Evolutionary conservation across 2,329 filamentous ascomycete genomes (phyloP), one percentile per base, ranked within the genome.

Genomic region (Trichoderma gracile): DNA sequence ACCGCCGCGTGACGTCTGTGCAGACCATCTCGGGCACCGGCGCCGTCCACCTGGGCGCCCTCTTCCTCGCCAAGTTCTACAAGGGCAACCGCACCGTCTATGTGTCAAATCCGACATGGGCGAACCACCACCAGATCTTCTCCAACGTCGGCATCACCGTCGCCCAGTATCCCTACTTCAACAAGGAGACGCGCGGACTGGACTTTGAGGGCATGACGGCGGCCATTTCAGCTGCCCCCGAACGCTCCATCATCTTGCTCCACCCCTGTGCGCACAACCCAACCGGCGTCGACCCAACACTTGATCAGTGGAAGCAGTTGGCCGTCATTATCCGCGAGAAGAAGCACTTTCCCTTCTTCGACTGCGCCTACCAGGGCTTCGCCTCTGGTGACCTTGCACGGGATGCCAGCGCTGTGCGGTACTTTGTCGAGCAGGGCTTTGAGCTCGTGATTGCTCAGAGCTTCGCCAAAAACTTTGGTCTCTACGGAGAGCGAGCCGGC

Each of bases 71-170:
- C 77, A 93, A 89, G 78, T 99, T 98, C 86, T 97, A 92, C 84
- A 82, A 83, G 73, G 84, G 85, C 74, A 86, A 84, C 79, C 89
- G 86, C 70, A 86, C 88, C 66, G 86, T 96, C 79, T 97, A 97
- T 84, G 84, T 98, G 77, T 97, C 93, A 73, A 91, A 90, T 78
- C 95, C 95, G 60, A 99, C 95, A 67, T 99, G 95, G 95, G 93
- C 91, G 71, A 99, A 99, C 82, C 95, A 99, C 87, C 89, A 96
- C 81, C 95, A 98, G 79, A 97, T 99, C 83, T 97, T 99, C 82
- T 86, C 83, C 78, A 98, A 98, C 75, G 93, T 97, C 74, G 84
- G 86, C 71, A 82, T 98, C 33, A 81, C 86, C 40, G 86, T 92
- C 72, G 89, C 89, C 70, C 86, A 86, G 69, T 99, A 99, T 81